Percentiles rank a stretch among this genome's conserved stretches.
phyloP scores from a whole-genome alignment of 2,329 filamentous ascomycete species.

The Mycogone perniciosa region DNA sequence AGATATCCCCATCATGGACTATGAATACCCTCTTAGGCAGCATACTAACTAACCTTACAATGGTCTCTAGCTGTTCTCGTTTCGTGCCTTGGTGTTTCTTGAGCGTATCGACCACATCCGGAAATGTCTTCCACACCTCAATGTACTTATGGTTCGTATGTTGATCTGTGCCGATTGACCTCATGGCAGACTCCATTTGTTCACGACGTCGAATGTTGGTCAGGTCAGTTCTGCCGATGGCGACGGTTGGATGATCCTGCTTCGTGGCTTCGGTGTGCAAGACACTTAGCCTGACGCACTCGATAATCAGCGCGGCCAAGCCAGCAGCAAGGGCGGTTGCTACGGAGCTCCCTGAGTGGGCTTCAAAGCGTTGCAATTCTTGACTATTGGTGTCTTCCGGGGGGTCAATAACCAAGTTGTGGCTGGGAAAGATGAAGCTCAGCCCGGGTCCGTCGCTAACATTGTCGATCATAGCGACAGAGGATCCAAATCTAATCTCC shows the following conservation, averaged over 20 bases:
- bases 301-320: slow-evolving; percentile 3
- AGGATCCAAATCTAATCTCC: slow-evolving; percentile 1
- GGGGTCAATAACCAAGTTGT: background rate
- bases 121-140: slow-evolving; percentile 4
- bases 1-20: no score
- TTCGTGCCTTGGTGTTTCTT: background rate
- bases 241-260: background rate
- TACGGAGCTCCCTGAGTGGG: slow-evolving; percentile 3
- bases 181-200: slow-evolving; percentile 1
- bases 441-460: background rate
- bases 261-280: background rate
- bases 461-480: background rate
- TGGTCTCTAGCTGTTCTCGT: background rate
- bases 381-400: background rate
- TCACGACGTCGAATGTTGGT: background rate
- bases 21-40: background rate
- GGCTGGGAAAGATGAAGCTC: background rate
- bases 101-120: background rate
- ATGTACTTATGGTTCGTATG: slow-evolving; percentile 3
- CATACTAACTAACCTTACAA: background rate
- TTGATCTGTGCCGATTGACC: background rate
- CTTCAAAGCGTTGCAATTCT: background rate
- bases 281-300: slow-evolving; percentile 1
- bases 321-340: slow-evolving; percentile 6
- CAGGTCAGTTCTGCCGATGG: background rate